These are phyloP conservation scores for Dioscorea cayenensis DNA, from an alignment of 116 monocot genomes.

Conservation along the genomic window DNA sequence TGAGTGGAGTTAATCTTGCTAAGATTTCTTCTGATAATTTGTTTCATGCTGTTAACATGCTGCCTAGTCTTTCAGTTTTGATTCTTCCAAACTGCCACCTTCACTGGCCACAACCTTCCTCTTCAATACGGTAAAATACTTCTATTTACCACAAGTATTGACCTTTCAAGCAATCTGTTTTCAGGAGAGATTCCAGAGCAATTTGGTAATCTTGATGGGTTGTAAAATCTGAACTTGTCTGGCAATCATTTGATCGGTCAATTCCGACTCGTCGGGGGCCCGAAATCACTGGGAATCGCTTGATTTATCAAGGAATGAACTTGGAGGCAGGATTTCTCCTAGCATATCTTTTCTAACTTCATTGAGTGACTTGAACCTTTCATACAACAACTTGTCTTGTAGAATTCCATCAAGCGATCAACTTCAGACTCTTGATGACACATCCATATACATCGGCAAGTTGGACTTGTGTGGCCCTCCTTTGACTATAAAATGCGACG, in stretches of 20 bases:
- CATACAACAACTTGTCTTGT: slow-evolving; percentile 12
- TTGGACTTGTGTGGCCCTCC: slow-evolving; percentile 11
- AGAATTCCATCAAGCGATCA: slow-evolving; percentile 13
- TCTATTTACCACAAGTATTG: neutral
- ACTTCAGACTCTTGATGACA: slow-evolving; percentile 9
- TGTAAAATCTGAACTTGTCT: slow-evolving; percentile 17
- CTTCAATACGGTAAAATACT: neutral
- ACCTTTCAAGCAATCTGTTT: slow-evolving; percentile 11
- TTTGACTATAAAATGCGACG: neutral
- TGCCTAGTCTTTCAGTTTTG: slow-evolving; percentile 8
- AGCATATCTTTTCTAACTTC: neutral
- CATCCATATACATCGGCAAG: slow-evolving; percentile 12
- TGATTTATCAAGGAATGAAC: slow-evolving; percentile 8
- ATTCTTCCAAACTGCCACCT: neutral
- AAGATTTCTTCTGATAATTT: neutral
- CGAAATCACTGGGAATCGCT: neutral
- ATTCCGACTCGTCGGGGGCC: neutral
- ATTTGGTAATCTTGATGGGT: neutral
- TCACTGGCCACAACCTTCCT: neutral
- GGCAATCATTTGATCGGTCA: slow-evolving; percentile 2
- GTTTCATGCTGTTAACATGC: slow-evolving; percentile 11
- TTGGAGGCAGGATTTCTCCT: neutral
- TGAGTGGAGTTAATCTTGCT: slow-evolving; percentile 6
- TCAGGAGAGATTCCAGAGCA: slow-evolving; percentile 8
- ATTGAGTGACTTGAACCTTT: slow-evolving; percentile 1